These are phyloP conservation scores for Sclerotinia nivalis DNA, from an alignment of 2,329 filamentous ascomycete genomes.

Conservation along the genomic window DNA sequence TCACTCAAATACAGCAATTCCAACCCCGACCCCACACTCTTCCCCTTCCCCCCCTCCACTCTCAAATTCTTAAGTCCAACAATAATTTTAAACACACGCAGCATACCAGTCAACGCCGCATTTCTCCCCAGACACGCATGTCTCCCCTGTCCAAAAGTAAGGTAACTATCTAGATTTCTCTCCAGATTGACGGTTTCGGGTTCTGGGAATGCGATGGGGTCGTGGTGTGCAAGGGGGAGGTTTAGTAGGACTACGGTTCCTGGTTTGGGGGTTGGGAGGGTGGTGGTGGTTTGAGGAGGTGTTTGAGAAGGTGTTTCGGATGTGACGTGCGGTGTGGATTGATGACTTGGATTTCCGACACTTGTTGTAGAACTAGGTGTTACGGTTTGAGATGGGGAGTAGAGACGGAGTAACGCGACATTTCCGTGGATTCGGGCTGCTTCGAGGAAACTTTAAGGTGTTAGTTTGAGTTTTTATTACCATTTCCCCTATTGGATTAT, in stretches of 20 bases:
- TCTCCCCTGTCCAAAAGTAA: conserved; percentile 62
- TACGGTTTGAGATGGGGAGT: not conserved
- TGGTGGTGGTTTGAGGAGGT: conserved; percentile 43
- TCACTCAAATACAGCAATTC: conserved; percentile 61
- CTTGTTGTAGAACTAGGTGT: not conserved
- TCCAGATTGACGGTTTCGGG: conserved; percentile 61
- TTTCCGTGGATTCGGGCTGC: conserved; percentile 67
- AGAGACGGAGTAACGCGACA: conserved; percentile 57
- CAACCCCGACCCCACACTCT: conserved; percentile 26
- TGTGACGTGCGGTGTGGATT: not conserved
- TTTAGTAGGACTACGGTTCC: conserved; percentile 65
- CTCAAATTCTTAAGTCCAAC: conserved; percentile 34
- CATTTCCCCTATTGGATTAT: too few relatives aligned
- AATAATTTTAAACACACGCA: conserved; percentile 43
- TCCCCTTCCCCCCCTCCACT: conserved; percentile 42
- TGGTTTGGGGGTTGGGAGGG: conserved; percentile 54
- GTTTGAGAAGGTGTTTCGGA: not conserved
- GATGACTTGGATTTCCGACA: not conserved
- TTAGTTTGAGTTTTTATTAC: not conserved
- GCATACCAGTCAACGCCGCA: conserved; percentile 60
- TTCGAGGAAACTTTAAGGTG: conserved; percentile 58
- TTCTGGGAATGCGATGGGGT: conserved; percentile 59
- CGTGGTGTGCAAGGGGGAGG: conserved; percentile 57
- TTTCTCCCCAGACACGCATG: conserved; percentile 66
- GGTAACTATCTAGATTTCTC: conserved; percentile 62